Conservation (phyloP, 129 eudicot species). For the Chrysanthemum lavandulifolium region DNA sequence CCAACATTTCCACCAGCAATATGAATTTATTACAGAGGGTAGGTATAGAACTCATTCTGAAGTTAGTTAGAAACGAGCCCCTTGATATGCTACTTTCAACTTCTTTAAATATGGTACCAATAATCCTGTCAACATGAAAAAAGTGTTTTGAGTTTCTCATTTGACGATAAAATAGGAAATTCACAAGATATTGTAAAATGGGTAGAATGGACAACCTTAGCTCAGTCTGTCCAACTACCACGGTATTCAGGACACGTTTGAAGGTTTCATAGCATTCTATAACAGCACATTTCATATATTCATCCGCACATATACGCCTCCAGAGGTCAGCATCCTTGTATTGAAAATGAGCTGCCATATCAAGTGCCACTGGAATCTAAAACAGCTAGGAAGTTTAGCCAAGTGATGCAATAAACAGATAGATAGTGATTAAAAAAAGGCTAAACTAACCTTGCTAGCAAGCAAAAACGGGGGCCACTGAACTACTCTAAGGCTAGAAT, state of each 20-base stretch:
- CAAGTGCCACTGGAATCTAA: constrained; percentile 94
- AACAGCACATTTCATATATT: constrained; percentile 95
- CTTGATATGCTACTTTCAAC: constrained; percentile 72
- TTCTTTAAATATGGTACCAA: constrained; percentile 66
- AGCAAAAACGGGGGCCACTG: constrained; percentile 99
- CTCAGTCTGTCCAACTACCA: constrained; percentile 83
- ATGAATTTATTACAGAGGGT: constrained; percentile 73
- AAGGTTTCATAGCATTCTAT: constrained; percentile 96
- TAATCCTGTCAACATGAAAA: constrained; percentile 61
- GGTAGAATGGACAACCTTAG: constrained; percentile 57
- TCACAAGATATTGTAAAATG: constrained; percentile 15
- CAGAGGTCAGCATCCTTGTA: constrained; percentile 86
- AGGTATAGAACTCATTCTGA: constrained; percentile 87
- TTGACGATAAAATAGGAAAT: constrained; percentile 12
- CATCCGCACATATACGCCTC: constrained; percentile 96
- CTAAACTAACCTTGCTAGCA: constrained; percentile 82
- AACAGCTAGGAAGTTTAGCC: constrained; percentile 18
- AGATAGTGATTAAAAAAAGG: constrained; percentile 23
- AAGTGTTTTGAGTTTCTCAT: neutral
- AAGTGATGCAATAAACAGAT: constrained; percentile 6
- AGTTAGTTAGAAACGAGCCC: constrained; percentile 52
- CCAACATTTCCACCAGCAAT: constrained; percentile 71
- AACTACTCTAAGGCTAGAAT: constrained; percentile 75
- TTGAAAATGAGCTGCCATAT: constrained; percentile 89
- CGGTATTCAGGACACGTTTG: constrained; percentile 72